These are phyloP conservation scores for Hapsidospora chrysogenum DNA, from an alignment of 495 filamentous ascomycete species.

Conservation along the genomic window DNA sequence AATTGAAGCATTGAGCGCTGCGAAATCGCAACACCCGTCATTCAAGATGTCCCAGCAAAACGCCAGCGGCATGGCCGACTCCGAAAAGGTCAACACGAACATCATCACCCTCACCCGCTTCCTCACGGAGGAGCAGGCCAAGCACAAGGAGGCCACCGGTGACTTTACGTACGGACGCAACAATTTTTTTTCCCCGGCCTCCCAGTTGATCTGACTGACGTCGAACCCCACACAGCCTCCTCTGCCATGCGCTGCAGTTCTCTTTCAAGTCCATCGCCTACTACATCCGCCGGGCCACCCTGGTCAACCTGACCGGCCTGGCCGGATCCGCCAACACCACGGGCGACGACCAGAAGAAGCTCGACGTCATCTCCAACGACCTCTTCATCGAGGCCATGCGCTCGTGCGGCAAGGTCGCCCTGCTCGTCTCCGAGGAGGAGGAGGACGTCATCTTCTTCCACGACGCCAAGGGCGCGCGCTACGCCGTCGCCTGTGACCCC, in stretches of 20 bases:
- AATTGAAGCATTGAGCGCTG: not conserved
- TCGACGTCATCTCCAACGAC: slow-evolving; percentile 97
- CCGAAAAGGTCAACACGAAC: slow-evolving; percentile 76
- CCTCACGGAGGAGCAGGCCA: slow-evolving; percentile 87
- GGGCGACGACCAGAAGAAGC: slow-evolving; percentile 97
- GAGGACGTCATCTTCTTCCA: slow-evolving; percentile 80
- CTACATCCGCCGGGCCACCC: slow-evolving; percentile 94
- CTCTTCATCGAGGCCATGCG: slow-evolving; percentile 90
- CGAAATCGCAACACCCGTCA: too few relatives aligned
- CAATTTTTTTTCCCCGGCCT: not conserved
- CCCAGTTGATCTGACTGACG: not conserved
- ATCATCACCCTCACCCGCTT: slow-evolving; percentile 91
- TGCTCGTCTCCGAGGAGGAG: slow-evolving; percentile 93
- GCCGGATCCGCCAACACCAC: slow-evolving; percentile 91
- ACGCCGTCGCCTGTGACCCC: slow-evolving; percentile 92
- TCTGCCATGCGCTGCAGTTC: slow-evolving; percentile 97
- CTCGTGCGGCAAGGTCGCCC: slow-evolving; percentile 71
- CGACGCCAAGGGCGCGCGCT: slow-evolving; percentile 63
- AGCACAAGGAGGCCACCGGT: slow-evolving; percentile 87
- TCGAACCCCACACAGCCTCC: slow-evolving; percentile 36
- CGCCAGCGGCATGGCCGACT: not conserved
- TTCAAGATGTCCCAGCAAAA: not conserved
- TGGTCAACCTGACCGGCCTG: slow-evolving; percentile 90
- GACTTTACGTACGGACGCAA: slow-evolving; percentile 71
- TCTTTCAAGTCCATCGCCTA: slow-evolving; percentile 99